A percentile compares a stretch with the other conserved stretches of the same genome.
These are phyloP conservation scores for Solanum hybrid DNA, from an alignment of 305 asterid genomes.

Conservation along the genomic window DNA sequence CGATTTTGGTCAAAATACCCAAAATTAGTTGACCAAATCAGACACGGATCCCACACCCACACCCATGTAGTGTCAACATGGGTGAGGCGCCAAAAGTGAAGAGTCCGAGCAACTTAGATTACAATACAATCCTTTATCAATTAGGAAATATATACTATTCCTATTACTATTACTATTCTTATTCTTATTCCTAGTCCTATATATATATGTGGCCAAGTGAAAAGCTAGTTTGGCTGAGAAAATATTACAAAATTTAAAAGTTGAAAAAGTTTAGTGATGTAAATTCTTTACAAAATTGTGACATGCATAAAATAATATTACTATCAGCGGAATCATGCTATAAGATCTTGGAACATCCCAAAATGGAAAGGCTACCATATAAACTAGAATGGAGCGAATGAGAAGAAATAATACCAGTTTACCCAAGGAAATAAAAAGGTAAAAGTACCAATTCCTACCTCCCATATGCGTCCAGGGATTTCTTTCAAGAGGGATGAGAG, in stretches of 20 bases:
- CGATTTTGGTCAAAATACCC: neutral
- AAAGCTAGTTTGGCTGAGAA: neutral
- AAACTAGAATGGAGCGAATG: neutral
- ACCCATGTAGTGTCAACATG: too few relatives aligned
- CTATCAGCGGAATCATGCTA: neutral
- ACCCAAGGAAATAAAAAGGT: neutral
- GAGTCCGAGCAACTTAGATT: too few relatives aligned
- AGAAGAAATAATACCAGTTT: neutral
- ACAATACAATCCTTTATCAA: too few relatives aligned
- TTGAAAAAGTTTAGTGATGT: neutral
- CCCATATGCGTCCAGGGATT: conserved; percentile 97
- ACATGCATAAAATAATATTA: neutral
- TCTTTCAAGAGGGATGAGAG: conserved; percentile 82
- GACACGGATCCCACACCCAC: neutral
- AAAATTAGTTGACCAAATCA: neutral
- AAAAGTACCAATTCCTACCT: conserved; percentile 36
- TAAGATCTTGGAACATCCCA: neutral
- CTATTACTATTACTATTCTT: too few relatives aligned
- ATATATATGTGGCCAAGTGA: neutral
- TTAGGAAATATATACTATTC: too few relatives aligned
- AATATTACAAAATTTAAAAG: neutral
- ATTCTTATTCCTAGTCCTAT: too few relatives aligned
- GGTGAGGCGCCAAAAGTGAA: too few relatives aligned
- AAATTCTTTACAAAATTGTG: neutral
- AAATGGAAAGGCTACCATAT: neutral